phyloP scores from a whole-genome alignment of 768 basidiomycete species.

The Tylopilus rubrobrunneus region DNA sequence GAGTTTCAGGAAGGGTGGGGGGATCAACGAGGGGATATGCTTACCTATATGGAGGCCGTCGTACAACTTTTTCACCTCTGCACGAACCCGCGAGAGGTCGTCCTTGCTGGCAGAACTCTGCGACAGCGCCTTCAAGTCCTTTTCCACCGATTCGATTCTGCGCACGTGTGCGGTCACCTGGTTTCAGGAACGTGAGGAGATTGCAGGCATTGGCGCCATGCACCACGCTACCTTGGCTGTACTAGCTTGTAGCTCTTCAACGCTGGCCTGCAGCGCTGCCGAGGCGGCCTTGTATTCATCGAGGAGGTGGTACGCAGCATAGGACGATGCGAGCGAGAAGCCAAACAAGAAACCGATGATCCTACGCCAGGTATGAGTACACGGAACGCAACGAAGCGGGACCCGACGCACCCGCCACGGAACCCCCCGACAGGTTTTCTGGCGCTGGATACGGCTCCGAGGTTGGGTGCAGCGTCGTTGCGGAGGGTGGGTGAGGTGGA shows the following conservation, averaged over 20 bases:
- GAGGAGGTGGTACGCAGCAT: conserved; percentile 81
- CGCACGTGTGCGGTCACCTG: conserved; percentile 82
- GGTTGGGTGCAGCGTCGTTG: conserved; percentile 44
- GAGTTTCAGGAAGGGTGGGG: not conserved
- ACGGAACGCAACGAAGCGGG: conserved; percentile 3
- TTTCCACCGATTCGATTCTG: conserved; percentile 84
- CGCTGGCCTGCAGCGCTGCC: conserved; percentile 80
- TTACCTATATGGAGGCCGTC: conserved; percentile 77
- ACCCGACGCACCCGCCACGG: conserved; percentile 53
- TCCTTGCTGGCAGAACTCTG: conserved; percentile 71
- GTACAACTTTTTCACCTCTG: conserved; percentile 84
- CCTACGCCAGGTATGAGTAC: conserved; percentile 34
- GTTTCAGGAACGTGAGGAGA: not conserved
- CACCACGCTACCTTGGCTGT: conserved; percentile 62
- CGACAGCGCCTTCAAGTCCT: conserved; percentile 75
- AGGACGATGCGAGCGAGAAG: conserved; percentile 84
- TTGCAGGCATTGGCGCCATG: not conserved
- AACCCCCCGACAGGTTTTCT: conserved; percentile 77
- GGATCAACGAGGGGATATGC: conserved; percentile 20
- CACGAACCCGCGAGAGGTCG: conserved; percentile 69
- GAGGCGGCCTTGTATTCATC: conserved; percentile 91
- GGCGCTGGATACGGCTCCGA: conserved; percentile 51
- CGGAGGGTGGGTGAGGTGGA: conserved; percentile 41
- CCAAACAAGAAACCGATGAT: conserved; percentile 85
- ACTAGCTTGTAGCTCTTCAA: conserved; percentile 79